Conservation (phyloP, 441 rosid genomes). For the Gossypium lobatum region DNA sequence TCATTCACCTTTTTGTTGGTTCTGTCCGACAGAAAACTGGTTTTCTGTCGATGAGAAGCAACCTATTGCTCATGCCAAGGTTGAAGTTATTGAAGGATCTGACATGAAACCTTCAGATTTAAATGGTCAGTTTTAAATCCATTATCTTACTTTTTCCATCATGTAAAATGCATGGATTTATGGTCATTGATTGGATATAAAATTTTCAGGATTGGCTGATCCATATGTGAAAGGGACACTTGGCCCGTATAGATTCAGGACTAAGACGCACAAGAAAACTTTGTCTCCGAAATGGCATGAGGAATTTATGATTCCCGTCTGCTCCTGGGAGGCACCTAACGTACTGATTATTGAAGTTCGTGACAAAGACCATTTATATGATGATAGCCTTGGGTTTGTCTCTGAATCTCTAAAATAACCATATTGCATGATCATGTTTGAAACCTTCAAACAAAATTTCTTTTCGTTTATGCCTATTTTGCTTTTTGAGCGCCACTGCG, state of each 20-base stretch:
- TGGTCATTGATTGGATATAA: constrained; percentile 9
- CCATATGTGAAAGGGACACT: constrained; percentile 92
- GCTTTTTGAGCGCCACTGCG: background rate
- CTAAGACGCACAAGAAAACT: constrained; percentile 63
- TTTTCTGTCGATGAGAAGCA: constrained; percentile 76
- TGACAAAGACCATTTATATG: constrained; percentile 78
- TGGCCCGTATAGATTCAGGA: constrained; percentile 71
- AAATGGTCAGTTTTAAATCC: constrained; percentile 48
- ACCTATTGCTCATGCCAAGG: constrained; percentile 59
- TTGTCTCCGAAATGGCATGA: constrained; percentile 86
- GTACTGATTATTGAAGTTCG: constrained; percentile 62
- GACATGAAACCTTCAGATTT: constrained; percentile 79
- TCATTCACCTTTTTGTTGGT: background rate
- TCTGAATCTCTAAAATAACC: constrained; percentile 18
- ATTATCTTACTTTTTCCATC: background rate
- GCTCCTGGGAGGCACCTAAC: constrained; percentile 67
- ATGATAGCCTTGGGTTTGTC: constrained; percentile 80
- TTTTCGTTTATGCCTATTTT: background rate
- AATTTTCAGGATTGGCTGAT: constrained; percentile 74
- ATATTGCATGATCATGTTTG: background rate
- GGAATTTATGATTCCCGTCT: constrained; percentile 72
- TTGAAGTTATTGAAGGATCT: constrained; percentile 82
- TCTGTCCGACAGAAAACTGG: constrained; percentile 60
- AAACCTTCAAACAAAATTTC: background rate
- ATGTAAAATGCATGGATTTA: background rate